Percentiles rank a stretch among this genome's conserved stretches.
Conservation (phyloP, 306 rosid genomes). For the Prunus mume region DNA sequence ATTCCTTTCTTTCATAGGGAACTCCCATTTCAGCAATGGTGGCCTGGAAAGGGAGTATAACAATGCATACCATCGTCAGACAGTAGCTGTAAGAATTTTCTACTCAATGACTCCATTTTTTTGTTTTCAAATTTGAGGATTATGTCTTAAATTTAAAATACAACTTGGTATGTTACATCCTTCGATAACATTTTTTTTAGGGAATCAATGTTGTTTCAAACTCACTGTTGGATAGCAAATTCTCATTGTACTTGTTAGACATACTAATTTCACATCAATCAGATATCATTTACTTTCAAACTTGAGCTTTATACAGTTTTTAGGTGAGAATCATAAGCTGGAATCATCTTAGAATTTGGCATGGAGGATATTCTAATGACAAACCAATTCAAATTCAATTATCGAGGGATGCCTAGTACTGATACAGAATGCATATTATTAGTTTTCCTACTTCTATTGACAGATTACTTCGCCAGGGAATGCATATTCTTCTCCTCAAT, state of each 20-base stretch:
- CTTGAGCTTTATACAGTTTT: no score
- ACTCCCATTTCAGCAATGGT: conserved; percentile 44
- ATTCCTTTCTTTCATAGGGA: conserved; percentile 40
- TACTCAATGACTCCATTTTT: not conserved
- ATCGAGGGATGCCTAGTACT: not conserved
- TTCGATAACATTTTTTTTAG: not conserved
- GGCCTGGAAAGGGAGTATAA: conserved; percentile 49
- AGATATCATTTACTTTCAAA: not conserved
- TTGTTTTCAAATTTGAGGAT: not conserved
- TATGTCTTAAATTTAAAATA: not conserved
- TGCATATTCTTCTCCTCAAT: no score
- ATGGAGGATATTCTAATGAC: not conserved
- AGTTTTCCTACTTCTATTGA: no score
- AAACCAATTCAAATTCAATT: not conserved
- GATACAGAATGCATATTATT: no score
- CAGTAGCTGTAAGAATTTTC: conserved; percentile 42
- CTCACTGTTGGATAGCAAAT: not conserved
- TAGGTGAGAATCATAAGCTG: no score
- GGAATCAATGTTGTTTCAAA: not conserved
- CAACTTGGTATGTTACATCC: not conserved
- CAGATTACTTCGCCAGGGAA: no score
- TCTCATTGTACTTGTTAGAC: not conserved
- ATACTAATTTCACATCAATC: not conserved
- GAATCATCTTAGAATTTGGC: no score
- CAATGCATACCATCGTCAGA: conserved; percentile 32